Percentiles rank a stretch among this genome's conserved stretches.
phyloP scores from a whole-genome alignment of 2,329 filamentous ascomycete species.

The Cadophora luteo-olivacea region DNA sequence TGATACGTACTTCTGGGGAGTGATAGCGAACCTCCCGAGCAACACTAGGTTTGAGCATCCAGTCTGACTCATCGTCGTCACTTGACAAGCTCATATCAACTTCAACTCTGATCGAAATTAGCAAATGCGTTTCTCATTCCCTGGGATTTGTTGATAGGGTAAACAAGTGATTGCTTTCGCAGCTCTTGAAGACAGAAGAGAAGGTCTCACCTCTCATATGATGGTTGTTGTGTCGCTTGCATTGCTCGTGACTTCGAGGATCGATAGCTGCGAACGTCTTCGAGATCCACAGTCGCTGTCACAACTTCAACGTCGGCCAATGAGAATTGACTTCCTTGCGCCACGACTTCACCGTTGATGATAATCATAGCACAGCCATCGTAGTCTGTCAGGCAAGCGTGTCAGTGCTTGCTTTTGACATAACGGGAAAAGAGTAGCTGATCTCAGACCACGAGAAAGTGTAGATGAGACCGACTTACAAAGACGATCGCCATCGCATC shows the following conservation, averaged over 20 bases:
- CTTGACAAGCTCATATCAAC: background rate
- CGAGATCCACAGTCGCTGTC: constrained; percentile 18
- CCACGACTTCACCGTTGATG: constrained; percentile 13
- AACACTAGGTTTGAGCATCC: background rate
- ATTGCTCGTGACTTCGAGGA: background rate
- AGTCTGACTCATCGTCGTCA: constrained; percentile 7
- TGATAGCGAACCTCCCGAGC: background rate
- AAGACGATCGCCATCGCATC: constrained; percentile 17
- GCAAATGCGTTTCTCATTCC: too few species aligned
- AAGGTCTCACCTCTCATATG: background rate
- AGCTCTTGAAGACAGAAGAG: too few species aligned
- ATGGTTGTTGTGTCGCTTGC: constrained; percentile 2
- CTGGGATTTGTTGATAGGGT: too few species aligned
- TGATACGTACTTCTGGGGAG: background rate
- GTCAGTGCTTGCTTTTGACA: too few species aligned
- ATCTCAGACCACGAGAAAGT: too few species aligned
- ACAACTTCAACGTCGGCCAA: constrained; percentile 2
- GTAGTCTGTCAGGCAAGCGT: background rate
- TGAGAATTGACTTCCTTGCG: constrained; percentile 15
- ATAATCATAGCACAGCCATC: constrained; percentile 19
- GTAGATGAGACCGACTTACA: background rate
- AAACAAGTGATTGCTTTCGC: too few species aligned
- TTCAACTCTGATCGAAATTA: background rate
- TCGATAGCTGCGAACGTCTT: constrained; percentile 16
- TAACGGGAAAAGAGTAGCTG: too few species aligned